Evolutionary conservation across 148 eudicot species (phyloP), one percentile per base, ranked within the genome.

Genomic region (Heliamphora exappendiculata): DNA sequence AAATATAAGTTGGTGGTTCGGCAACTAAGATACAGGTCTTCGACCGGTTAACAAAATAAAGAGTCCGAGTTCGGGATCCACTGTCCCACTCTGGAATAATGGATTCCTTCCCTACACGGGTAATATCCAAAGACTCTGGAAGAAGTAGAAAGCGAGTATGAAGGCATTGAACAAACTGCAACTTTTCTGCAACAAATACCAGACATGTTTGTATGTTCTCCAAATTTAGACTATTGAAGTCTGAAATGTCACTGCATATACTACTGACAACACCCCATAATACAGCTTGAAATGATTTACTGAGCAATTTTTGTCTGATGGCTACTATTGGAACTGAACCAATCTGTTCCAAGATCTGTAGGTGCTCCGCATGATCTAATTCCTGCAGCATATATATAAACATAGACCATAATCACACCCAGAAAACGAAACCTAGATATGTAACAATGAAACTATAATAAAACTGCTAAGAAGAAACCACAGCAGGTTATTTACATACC

Each of bases 281-380:
- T n/a, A 94, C 96, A 58, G 82, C 84, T 81, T 92, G 99, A 86
- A 92, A 95, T 53, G 99, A 88, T 81, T 60, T 84, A 78, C 89
- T 91, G 75, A 78, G 79, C 76, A 95, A 80, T 81, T 89, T 95
- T 55, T 87, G 84, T 75, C 80, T 85, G 78, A 91, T 76, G 67
- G 82, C 60, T 36, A 85, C 81, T 62, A 91, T 82, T 67, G 88
- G 73, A 80, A 95, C 79, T 45, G 90, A 79, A 55, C 91, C 94
- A 44, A 95, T 85, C 57, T 67, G 81, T 74, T 85, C 97, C 85
- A 87, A 63, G 57, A 73, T 76, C 60, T 82, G 87, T 47, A 85
- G 71, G 76, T 76, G 74, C 74, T 90, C 93, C 79, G 78, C 82
- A 34, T 67, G 83, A 81, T 93, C 81, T 47, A 96, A 81, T 81